phyloP scores from a whole-genome alignment of 495 filamentous ascomycete species.

The Hypoxylon crocopeplum region DNA sequence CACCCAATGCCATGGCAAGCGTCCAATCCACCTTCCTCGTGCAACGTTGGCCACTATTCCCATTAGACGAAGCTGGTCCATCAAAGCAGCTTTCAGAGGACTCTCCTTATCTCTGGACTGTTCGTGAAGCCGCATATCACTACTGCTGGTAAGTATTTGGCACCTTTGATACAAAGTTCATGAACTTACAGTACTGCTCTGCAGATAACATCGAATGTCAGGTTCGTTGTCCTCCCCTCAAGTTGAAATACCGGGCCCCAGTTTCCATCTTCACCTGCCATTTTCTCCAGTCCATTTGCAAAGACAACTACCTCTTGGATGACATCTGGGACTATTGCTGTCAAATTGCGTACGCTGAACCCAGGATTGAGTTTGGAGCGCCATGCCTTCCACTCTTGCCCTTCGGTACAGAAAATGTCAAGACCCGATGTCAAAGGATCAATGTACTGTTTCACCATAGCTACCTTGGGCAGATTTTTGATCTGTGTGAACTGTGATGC shows the following conservation, averaged over 20 bases:
- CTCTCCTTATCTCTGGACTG: background rate
- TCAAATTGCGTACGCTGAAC: constrained; percentile 39
- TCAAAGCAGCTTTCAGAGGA: background rate
- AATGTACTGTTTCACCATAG: constrained; percentile 30
- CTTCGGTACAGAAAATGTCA: constrained; percentile 43
- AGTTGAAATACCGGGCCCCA: constrained; percentile 38
- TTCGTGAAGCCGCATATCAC: background rate
- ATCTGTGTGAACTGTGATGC: constrained; percentile 17
- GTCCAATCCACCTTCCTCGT: background rate
- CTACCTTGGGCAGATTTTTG: constrained; percentile 41
- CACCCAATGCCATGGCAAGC: background rate
- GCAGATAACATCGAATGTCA: constrained; percentile 35
- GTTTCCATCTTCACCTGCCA: constrained; percentile 26
- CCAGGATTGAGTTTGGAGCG: constrained; percentile 50
- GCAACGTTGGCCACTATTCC: background rate
- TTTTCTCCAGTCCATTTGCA: constrained; percentile 22
- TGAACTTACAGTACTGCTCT: constrained; percentile 5
- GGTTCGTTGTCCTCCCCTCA: constrained; percentile 1
- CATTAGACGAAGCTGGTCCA: background rate
- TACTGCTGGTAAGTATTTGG: background rate
- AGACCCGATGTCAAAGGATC: constrained; percentile 34
- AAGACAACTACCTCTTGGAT: constrained; percentile 40
- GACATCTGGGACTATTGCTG: constrained; percentile 39
- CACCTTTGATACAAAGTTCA: no score
- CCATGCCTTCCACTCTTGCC: constrained; percentile 45